Percentiles rank a stretch among this genome's conserved stretches.
These are phyloP conservation scores for Gossypium arboreum DNA, from an alignment of 345 rosid species.

Conservation along the genomic window DNA sequence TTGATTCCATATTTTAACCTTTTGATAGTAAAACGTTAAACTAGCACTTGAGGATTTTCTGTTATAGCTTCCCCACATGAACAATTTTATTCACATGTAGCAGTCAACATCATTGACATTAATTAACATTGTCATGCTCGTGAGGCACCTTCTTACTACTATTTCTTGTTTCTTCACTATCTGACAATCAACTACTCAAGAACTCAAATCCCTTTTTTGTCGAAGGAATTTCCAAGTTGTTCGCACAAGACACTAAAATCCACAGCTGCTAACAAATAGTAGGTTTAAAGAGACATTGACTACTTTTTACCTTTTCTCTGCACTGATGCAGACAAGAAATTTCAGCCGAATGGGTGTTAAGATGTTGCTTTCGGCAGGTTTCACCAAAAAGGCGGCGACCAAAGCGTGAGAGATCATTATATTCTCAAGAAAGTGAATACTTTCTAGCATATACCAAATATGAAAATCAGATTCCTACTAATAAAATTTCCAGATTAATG, in stretches of 20 bases:
- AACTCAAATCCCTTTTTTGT: background rate
- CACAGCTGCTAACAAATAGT: background rate
- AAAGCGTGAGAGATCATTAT: background rate
- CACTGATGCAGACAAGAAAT: background rate
- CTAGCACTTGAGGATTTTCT: no score
- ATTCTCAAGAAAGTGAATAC: background rate
- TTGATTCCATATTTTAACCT: no score
- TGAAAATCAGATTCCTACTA: background rate
- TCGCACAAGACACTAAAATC: background rate
- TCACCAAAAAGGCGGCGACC: background rate
- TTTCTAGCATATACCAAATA: background rate
- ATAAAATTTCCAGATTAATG: background rate
- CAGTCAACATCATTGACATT: background rate
- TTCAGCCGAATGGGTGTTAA: conserved; percentile 6
- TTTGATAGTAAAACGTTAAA: no score
- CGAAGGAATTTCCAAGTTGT: conserved; percentile 5
- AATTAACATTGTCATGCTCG: background rate
- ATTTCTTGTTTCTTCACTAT: background rate
- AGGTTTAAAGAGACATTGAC: background rate
- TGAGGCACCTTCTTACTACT: background rate
- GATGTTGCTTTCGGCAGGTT: conserved; percentile 13
- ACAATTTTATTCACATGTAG: background rate
- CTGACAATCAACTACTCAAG: conserved; percentile 1
- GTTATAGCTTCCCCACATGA: no score
- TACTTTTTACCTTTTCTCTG: background rate